phyloP scores from a whole-genome alignment of 2,329 filamentous ascomycete species.

The Meredithiella fracta region DNA sequence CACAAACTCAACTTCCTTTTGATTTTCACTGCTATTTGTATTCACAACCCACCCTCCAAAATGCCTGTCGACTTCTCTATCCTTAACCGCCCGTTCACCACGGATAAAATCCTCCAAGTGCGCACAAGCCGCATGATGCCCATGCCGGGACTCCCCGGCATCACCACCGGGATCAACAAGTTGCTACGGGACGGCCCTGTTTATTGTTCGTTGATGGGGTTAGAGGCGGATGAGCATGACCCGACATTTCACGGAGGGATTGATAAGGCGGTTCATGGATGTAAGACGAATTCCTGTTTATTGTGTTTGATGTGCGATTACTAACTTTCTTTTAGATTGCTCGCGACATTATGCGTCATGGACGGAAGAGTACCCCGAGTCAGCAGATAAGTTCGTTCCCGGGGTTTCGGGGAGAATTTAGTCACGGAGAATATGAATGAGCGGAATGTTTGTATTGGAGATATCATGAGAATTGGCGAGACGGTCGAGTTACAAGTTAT shows the following conservation, averaged over 20 bases:
- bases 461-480: conserved; percentile 36
- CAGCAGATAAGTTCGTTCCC: conserved; percentile 33
- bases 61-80: conserved; percentile 1
- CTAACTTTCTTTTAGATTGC: conserved; percentile 32
- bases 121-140: conserved; percentile 40
- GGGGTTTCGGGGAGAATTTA: conserved; percentile 52
- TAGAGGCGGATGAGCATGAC: conserved; percentile 45
- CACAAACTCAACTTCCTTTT: no score
- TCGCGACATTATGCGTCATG: conserved; percentile 41
- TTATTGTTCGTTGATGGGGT: conserved; percentile 31
- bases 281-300: conserved; percentile 21
- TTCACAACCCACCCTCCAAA: not conserved
- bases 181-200: conserved; percentile 27
- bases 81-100: conserved; percentile 2
- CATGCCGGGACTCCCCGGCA: conserved; percentile 30
- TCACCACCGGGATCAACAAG: conserved; percentile 43
- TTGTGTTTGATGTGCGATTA: not conserved
- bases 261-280: conserved; percentile 47
- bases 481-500: conserved; percentile 40
- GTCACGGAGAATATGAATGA: conserved; percentile 43
- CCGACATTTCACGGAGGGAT: conserved; percentile 42
- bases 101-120: conserved; percentile 37
- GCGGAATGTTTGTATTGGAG: conserved; percentile 48
- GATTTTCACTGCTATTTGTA: no score
- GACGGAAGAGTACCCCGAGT: conserved; percentile 34